Conservation (phyloP, 306 rosid species). For the Prunus davidiana region DNA sequence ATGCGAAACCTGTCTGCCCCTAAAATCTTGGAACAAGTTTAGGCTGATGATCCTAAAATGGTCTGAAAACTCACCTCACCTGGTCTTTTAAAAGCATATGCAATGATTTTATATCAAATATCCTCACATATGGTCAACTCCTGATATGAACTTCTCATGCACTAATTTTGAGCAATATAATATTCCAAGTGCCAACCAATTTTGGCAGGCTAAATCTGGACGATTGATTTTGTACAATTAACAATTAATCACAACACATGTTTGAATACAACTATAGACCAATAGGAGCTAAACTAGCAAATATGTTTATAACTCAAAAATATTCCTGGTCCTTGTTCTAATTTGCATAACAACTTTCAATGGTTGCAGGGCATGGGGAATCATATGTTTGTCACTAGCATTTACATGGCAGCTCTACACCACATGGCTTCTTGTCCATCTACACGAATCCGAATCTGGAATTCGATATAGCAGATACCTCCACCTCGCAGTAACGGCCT, state of each 20-base stretch:
- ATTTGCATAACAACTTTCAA: not conserved
- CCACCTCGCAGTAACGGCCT: conserved; percentile 45
- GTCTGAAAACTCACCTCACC: not conserved
- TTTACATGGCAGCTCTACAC: conserved; percentile 70
- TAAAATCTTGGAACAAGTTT: not conserved
- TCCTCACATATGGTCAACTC: too few relatives aligned
- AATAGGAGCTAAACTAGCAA: too few relatives aligned
- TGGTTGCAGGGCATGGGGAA: conserved; percentile 58
- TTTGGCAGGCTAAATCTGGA: not conserved
- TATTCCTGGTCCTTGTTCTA: too few relatives aligned
- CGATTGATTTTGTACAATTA: not conserved
- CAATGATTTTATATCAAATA: too few relatives aligned
- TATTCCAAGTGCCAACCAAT: not conserved
- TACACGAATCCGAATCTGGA: conserved; percentile 56
- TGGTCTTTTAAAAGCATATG: too few relatives aligned
- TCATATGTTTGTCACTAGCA: conserved; percentile 40
- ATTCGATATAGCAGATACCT: conserved; percentile 60
- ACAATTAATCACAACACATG: not conserved
- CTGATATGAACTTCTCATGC: too few relatives aligned
- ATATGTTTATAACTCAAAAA: too few relatives aligned
- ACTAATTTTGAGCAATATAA: too few relatives aligned
- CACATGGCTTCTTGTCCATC: conserved; percentile 53
- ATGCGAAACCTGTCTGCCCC: not conserved
- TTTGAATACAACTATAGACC: not conserved
- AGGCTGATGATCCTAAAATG: too few relatives aligned